Base-by-base conservation (phyloP, 1,139 yeast species). In the Suhomyces yuchorum region DNA sequence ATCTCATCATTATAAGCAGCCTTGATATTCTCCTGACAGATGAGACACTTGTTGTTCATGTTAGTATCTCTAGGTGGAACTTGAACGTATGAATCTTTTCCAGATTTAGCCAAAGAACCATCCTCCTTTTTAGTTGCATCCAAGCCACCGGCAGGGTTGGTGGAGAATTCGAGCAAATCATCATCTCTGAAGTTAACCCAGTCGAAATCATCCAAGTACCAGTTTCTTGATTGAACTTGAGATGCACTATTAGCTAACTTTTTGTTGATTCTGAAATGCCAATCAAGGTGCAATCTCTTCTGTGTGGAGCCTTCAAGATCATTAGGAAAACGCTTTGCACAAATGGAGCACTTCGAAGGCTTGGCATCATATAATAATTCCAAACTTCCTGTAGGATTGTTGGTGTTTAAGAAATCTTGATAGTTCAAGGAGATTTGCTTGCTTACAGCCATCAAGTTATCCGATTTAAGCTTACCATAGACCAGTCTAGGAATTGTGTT, bases 231-330 rank as follows among this genome's bases (percentile, higher is more conserved):
- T 64, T 89, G 90, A 32, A 83, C 81, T 43, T 69, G 70, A 12
- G 69, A 58, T 8, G 55, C 52, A 40, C 56, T 58, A 23, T 52
- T 54, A 42, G 87, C 81, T 44, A 87, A 72, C 58, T 88, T 85
- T 61, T 87, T 88, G 65, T 90, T 92, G 47, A 90, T 87, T 60
- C 98, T 81, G 72, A 91, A 91, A 71, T 93, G 99, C 98, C 98
- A 93, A 67, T 93, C 99, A 57, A 90, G 71, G 67, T 93, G 99
- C 39, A 73, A 58, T 51, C 86, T 77, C 49, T 78, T 76, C 40
- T 63, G 67, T 19, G 67, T 70, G 15, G 77, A 73, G 2, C 95
- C 96, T 45, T 77, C 80, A 1, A 70, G 72, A 39, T 85, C 81
- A 44, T 80, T 79, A 7, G 82, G 75, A 63, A 92, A 95, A 53